Evolutionary conservation across 192 early-diverging fungal species (phyloP).

Genomic region (Chytriomyces confervae): DNA sequence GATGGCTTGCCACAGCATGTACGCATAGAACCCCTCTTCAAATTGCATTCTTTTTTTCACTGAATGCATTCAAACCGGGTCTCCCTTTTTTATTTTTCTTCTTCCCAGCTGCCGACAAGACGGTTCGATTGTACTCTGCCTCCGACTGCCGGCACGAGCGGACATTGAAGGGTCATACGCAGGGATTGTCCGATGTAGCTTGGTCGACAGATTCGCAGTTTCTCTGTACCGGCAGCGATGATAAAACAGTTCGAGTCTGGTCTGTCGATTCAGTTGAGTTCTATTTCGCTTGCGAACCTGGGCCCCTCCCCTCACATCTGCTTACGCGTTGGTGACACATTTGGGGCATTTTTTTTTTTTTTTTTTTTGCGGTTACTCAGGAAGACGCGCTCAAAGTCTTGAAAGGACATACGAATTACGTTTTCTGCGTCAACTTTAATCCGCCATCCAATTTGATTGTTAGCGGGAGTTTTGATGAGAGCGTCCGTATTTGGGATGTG

Average conservation of each 20-base stretch:
- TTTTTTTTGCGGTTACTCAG: constrained; percentile 8
- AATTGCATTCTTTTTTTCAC: not conserved
- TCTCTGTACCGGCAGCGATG: constrained; percentile 92
- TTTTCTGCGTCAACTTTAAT: constrained; percentile 98
- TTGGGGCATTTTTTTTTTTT: no score
- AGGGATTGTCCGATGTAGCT: constrained; percentile 94
- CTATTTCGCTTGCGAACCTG: not conserved
- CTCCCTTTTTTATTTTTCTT: constrained; percentile 2
- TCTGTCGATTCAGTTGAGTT: constrained; percentile 70
- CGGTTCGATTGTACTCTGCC: constrained; percentile 93
- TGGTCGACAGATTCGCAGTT: constrained; percentile 93
- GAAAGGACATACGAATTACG: constrained; percentile 93
- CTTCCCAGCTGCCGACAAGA: constrained; percentile 89
- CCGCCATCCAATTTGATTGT: constrained; percentile 92
- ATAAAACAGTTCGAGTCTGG: constrained; percentile 95
- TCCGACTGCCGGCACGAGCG: constrained; percentile 80
- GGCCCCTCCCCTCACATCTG: not conserved
- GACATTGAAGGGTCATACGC: constrained; percentile 87
- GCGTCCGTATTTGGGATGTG: constrained; percentile 95
- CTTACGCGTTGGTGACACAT: no score
- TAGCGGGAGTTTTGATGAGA: constrained; percentile 98
- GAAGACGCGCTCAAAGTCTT: constrained; percentile 75
- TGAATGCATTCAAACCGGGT: not conserved
- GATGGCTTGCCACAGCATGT: constrained; percentile 92
- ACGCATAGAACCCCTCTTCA: not conserved